Evolutionary conservation across 2,329 filamentous ascomycete genomes (phyloP).

Genomic region (Exophiala xenobiotica): DNA sequence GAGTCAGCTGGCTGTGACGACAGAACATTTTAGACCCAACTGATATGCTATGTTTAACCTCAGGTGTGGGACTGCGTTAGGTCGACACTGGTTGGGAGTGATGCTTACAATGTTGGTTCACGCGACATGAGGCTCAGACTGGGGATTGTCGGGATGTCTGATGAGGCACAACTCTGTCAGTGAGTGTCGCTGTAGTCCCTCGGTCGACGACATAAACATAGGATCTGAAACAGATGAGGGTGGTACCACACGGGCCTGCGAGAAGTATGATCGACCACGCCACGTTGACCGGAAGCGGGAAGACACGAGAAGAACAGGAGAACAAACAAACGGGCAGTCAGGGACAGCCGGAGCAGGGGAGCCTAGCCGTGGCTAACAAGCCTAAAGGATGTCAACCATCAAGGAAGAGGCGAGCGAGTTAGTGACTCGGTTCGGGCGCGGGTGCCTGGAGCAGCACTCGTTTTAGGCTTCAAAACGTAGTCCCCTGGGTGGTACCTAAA

Average conservation of each 20-base stretch:
- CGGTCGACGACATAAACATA: background rate
- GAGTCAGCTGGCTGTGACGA: slow-evolving; percentile 12
- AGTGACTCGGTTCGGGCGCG: background rate
- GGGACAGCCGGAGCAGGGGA: too few species aligned
- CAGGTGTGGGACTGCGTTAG: background rate
- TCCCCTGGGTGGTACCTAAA: too few species aligned
- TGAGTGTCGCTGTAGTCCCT: background rate
- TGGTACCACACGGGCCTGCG: background rate
- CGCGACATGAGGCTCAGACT: background rate
- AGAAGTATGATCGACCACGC: slow-evolving; percentile 14
- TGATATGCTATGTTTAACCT: slow-evolving; percentile 14
- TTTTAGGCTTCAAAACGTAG: slow-evolving; percentile 2
- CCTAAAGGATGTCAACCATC: too few species aligned
- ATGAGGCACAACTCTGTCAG: background rate
- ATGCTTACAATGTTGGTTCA: background rate
- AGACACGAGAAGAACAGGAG: slow-evolving; percentile 8
- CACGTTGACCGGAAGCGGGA: slow-evolving; percentile 12
- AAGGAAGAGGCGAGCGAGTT: too few species aligned
- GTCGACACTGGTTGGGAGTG: background rate
- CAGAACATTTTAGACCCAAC: background rate
- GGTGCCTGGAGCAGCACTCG: background rate
- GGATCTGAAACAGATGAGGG: background rate
- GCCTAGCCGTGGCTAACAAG: too few species aligned
- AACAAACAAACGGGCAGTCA: too few species aligned
- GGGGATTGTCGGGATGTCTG: background rate